Conservation (phyloP, 2,329 filamentous ascomycete genomes). For the Fusarium solani-melongenae region DNA sequence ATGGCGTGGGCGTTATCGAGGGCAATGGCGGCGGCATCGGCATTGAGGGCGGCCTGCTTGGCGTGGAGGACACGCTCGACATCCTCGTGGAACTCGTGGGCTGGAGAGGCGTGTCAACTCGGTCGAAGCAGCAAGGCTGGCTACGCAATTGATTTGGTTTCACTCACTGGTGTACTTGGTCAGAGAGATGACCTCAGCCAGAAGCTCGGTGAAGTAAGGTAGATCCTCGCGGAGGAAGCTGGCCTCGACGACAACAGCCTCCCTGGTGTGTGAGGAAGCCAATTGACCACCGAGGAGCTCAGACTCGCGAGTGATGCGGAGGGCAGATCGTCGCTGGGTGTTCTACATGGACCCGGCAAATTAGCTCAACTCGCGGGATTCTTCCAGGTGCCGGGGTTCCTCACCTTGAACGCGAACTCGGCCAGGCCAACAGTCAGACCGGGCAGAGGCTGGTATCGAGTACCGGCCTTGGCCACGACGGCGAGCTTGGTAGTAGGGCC, state of each 20-base stretch:
- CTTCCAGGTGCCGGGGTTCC: slow-evolving; percentile 19
- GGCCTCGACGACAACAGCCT: slow-evolving; percentile 91
- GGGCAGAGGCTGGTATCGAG: slow-evolving; percentile 89
- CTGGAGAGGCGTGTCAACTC: slow-evolving; percentile 58
- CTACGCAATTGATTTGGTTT: slow-evolving; percentile 15
- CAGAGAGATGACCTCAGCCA: slow-evolving; percentile 89
- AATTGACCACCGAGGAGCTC: slow-evolving; percentile 96
- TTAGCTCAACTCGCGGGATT: slow-evolving; percentile 55
- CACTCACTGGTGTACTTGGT: slow-evolving; percentile 84
- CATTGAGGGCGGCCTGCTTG: slow-evolving; percentile 79
- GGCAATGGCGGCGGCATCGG: slow-evolving; percentile 74
- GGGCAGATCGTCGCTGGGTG: slow-evolving; percentile 86
- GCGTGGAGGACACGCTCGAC: slow-evolving; percentile 80
- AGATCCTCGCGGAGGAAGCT: slow-evolving; percentile 96
- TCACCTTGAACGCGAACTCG: slow-evolving; percentile 97
- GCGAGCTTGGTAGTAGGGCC: slow-evolving; percentile 92
- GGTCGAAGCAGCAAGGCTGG: background rate
- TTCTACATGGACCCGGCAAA: slow-evolving; percentile 67
- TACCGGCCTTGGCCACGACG: slow-evolving; percentile 92
- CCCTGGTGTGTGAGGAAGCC: slow-evolving; percentile 87
- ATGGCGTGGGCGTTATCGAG: slow-evolving; percentile 86
- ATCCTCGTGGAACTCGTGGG: slow-evolving; percentile 91
- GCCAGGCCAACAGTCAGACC: slow-evolving; percentile 91
- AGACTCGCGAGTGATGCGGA: slow-evolving; percentile 93
- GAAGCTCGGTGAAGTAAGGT: slow-evolving; percentile 95